Evolutionary conservation across 2,329 filamentous ascomycete genomes (phyloP), one percentile per base, ranked within the genome.

Genomic region (Trichoderma breve): DNA sequence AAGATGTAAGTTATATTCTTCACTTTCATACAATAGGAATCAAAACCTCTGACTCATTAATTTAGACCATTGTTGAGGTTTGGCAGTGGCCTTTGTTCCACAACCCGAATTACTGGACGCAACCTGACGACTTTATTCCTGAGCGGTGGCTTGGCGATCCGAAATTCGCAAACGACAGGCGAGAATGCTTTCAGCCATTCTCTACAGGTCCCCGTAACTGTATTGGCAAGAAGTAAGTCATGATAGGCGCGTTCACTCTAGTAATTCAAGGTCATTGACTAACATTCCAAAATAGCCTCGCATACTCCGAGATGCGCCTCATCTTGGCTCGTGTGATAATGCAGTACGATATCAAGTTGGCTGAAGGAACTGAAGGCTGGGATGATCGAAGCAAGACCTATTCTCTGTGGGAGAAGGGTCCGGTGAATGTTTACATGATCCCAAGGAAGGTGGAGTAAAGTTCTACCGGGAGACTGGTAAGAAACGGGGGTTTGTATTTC

Each of bases 111-210:
- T 77, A 81, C 72, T 84, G 81, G 71, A 73, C 72, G 3, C 70
- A 78, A 1, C 79, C 82, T 0, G 73, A 78, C 8, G 73, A 76
- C 2, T 84, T 83, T 71, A 72, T 77, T 14, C 83, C 83, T 0
- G 82, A 84, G 71, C 76, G 83, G 5, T 84, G 81, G 76, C 70
- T 80, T 0, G 76, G 75, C 14, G 75, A 77, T 15, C 61, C 67
- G 1, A 69, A 60, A 21, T 79, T 75, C 32, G 74, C 61, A 2
- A 71, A 71, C 24, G 79, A 81, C 67, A 71, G 74, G 15, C 74
- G 70, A 8, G 74, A 77, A 4, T 74, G 73, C 0, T 63, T 80
- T 1, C 76, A 79, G 65, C 79, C 80, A 5, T 82, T 82, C 55
- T 74, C 73, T 0, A 11, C 75, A 24, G 79, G 80, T 1, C 77